phyloP scores from a whole-genome alignment of 257 asterid species.

The Solanum clarkiae region DNA sequence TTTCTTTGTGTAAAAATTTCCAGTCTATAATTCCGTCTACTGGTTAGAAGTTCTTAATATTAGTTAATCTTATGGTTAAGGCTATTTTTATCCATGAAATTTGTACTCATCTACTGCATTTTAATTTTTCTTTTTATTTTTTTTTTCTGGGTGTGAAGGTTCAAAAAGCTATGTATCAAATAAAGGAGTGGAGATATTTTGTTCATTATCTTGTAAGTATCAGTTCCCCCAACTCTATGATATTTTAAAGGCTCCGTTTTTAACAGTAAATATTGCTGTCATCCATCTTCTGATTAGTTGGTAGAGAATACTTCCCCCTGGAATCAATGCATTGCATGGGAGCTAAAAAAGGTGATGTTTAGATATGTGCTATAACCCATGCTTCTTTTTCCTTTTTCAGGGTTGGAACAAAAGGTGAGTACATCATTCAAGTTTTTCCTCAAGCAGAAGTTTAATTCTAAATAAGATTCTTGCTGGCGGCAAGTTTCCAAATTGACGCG shows the following conservation, averaged over 20 bases:
- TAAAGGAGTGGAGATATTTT: constrained; percentile 36
- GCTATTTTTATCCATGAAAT: neutral
- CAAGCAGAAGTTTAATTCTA: neutral
- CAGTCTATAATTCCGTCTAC: neutral
- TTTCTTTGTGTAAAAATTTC: neutral
- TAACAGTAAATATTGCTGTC: neutral
- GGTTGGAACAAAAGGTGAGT: constrained; percentile 83
- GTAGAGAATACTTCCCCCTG: neutral
- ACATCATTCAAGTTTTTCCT: neutral
- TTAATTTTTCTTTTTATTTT: neutral
- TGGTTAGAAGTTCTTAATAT: neutral
- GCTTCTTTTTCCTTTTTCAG: constrained; percentile 30
- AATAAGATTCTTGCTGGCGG: neutral
- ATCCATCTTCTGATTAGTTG: neutral
- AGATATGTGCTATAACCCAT: neutral
- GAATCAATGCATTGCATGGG: neutral
- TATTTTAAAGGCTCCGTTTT: neutral
- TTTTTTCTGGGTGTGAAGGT: constrained; percentile 31
- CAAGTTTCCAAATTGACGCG: neutral
- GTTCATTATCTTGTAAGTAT: constrained; percentile 67
- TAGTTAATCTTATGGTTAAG: neutral
- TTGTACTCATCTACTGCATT: neutral
- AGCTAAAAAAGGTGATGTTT: neutral
- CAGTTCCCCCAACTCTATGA: neutral
- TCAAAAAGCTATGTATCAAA: constrained; percentile 19